Evolutionary conservation across 495 filamentous ascomycete genomes (phyloP), one percentile per base, ranked within the genome.

Genomic region (Xylaria venustula): DNA sequence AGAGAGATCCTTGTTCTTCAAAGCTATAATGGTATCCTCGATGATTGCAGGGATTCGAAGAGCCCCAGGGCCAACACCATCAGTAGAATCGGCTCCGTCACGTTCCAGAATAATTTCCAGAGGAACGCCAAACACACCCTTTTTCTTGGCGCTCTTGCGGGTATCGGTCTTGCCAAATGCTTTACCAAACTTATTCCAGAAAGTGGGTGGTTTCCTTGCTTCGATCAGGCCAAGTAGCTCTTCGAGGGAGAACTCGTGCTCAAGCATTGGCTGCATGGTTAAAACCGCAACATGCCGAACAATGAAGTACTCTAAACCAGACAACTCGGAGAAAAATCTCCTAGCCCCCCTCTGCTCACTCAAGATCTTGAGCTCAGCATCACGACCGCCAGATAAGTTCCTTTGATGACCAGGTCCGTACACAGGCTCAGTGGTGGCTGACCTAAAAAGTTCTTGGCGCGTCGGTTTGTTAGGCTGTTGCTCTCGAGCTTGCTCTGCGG

Each of bases 1-100:
- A 17, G 92, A 96, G 82, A 99, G 96, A 75, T 99, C 94, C 92
- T 98, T 99, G 69, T 91, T 93, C 63, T 91, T 87, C 90, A 99
- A 94, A 26, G 93, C 90, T 5, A 90, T 90, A 14, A 98, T 85
- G 25, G 92, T 85, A 67, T 98, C 95, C 69, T 98, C 92, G 36
- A 99, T 83, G 56, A 99, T 80, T 2, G 89, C 87, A 14, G 94
- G 94, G 40, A 98, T 90, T 56, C 89, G 87, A 28, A 99, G 79
- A 50, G 89, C 87, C 36, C 92, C 93, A 17, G 94, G 94, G 8
- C 95, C 94, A 58, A 99, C 89, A 22, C 95, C 95, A 70, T 97
- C 91, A 8, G 91, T 97, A 7, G 91, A 97, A 71, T 99, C 94
- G 30, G 92, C 93, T 40, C 93, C 93, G 65, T 97, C 93, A 60